Conservation (phyloP, 768 basidiomycete genomes). For the Lentinula boryana region DNA sequence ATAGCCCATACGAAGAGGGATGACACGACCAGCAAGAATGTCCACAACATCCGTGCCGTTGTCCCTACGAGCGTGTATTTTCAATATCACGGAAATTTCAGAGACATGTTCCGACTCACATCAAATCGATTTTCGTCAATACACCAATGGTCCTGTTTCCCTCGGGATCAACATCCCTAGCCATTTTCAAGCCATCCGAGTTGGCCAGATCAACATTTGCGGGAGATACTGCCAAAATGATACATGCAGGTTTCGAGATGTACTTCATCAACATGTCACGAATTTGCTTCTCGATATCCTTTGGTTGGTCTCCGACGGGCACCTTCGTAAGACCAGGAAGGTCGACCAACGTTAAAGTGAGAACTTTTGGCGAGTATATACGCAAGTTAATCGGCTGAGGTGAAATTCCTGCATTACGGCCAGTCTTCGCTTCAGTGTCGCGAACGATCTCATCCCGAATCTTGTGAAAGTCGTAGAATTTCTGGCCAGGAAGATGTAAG, state of each 20-base stretch:
- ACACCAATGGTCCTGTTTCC: constrained; percentile 97
- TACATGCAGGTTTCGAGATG: constrained; percentile 92
- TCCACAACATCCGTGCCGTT: constrained; percentile 97
- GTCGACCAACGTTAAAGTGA: constrained; percentile 96
- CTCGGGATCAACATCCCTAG: constrained; percentile 95
- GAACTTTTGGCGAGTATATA: constrained; percentile 94
- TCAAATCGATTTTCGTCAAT: constrained; percentile 95
- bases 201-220: constrained; percentile 98
- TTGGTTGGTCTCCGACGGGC: constrained; percentile 93
- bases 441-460: constrained; percentile 94
- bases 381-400: constrained; percentile 96
- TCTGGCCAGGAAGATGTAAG: constrained; percentile 92
- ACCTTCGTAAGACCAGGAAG: constrained; percentile 94
- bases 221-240: constrained; percentile 92
- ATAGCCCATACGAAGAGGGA: constrained; percentile 93
- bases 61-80: constrained; percentile 60
- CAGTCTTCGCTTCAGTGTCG: constrained; percentile 98
- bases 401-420: constrained; percentile 97
- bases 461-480: constrained; percentile 97
- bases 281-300: constrained; percentile 97
- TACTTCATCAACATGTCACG: constrained; percentile 94
- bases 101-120: constrained; percentile 47
- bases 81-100: background rate
- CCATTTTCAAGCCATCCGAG: constrained; percentile 95
- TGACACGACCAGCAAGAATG: constrained; percentile 94